Conservation (phyloP, 768 basidiomycete genomes). For the Tylopilus vinaceipallidus region DNA sequence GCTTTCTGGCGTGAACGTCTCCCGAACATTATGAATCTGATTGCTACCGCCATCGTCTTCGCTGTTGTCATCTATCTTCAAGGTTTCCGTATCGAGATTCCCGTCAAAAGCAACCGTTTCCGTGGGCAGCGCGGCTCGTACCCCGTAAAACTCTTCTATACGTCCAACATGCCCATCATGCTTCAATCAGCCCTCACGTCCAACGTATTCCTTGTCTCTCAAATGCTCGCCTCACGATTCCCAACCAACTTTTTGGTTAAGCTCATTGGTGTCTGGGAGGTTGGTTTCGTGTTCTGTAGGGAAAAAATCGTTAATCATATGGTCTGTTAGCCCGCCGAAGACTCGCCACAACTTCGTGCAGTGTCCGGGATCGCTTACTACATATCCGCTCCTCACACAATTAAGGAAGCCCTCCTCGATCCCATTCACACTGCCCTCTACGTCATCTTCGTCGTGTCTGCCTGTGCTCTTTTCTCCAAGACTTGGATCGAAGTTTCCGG, state of each 20-base stretch:
- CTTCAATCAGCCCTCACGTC: slow-evolving; percentile 89
- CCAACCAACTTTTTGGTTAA: slow-evolving; percentile 87
- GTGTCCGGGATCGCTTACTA: slow-evolving; percentile 94
- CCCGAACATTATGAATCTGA: slow-evolving; percentile 96
- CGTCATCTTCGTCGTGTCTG: slow-evolving; percentile 87
- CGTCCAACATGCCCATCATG: slow-evolving; percentile 99
- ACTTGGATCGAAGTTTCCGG: slow-evolving; percentile 99
- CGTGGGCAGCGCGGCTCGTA: slow-evolving; percentile 94
- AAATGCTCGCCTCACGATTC: slow-evolving; percentile 93
- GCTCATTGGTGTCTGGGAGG: slow-evolving; percentile 98
- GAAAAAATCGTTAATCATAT: slow-evolving; percentile 1
- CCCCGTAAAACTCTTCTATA: slow-evolving; percentile 99
- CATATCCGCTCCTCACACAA: slow-evolving; percentile 96
- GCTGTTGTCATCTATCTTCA: slow-evolving; percentile 97
- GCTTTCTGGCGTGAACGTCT: slow-evolving; percentile 98
- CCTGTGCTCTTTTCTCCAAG: slow-evolving; percentile 97
- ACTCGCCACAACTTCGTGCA: slow-evolving; percentile 88
- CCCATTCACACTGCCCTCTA: slow-evolving; percentile 93
- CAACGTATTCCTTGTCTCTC: slow-evolving; percentile 94
- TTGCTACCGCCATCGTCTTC: slow-evolving; percentile 90
- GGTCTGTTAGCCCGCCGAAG: slow-evolving; percentile 77
- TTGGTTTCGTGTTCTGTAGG: slow-evolving; percentile 33
- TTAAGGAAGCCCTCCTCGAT: slow-evolving; percentile 84
- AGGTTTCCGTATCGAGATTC: slow-evolving; percentile 98
- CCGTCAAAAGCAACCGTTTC: slow-evolving; percentile 95